Percentiles rank a stretch among this genome's conserved stretches.
Conservation (phyloP, 164 flowering plant species). For the Annona cherimola region DNA sequence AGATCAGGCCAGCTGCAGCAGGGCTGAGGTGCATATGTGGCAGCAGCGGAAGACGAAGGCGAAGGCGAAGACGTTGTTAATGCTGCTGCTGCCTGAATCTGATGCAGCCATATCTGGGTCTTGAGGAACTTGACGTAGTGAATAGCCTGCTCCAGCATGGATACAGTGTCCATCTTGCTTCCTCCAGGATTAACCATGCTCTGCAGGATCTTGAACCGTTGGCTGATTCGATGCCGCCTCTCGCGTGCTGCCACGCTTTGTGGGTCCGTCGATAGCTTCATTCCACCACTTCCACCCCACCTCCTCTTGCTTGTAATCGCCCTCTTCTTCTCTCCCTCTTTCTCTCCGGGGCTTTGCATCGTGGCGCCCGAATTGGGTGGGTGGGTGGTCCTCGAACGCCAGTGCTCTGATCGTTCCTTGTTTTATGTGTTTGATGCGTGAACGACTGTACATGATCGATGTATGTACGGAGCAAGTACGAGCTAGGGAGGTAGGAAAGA, state of each 20-base stretch:
- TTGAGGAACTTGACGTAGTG: conserved; percentile 80
- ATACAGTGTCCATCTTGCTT: conserved; percentile 73
- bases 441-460: no score
- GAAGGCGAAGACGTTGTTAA: no score
- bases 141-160: conserved; percentile 81
- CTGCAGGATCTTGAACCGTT: conserved; percentile 67
- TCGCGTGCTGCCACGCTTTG: conserved; percentile 83
- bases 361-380: no score
- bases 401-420: no score
- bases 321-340: conserved; percentile 9
- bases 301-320: conserved; percentile 8
- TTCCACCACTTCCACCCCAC: conserved; percentile 17
- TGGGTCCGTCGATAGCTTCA: conserved; percentile 74
- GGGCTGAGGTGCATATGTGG: no score
- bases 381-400: no score
- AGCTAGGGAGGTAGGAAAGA: no score
- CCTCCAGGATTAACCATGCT: conserved; percentile 73
- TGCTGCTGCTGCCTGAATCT: conserved; percentile 4
- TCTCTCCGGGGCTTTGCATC: no score
- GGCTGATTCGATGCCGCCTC: conserved; percentile 75
- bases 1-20: no score
- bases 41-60: no score
- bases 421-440: no score
- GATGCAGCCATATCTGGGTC: conserved; percentile 69
- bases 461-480: no score